Conservation (phyloP, 192 early-diverging fungal genomes). For the Cetraspora pellucida region DNA sequence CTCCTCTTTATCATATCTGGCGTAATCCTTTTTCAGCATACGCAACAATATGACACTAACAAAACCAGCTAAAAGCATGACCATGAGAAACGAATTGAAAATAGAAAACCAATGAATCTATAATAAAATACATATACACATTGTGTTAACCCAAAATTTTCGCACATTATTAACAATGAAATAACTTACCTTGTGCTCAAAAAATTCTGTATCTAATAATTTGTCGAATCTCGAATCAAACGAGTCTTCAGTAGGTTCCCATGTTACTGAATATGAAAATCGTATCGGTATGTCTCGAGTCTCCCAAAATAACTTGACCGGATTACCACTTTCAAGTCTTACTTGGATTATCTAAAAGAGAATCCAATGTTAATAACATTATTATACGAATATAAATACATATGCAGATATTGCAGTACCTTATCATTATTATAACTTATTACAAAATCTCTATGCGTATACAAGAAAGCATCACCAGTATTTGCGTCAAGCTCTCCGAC, state of each 20-base stretch:
- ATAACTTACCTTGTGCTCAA: slow-evolving; percentile 71
- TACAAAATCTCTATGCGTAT: slow-evolving; percentile 63
- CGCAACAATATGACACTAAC: slow-evolving; percentile 76
- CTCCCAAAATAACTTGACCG: slow-evolving; percentile 38
- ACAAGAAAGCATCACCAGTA: slow-evolving; percentile 46
- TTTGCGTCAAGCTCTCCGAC: slow-evolving; percentile 51
- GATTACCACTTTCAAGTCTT: slow-evolving; percentile 43
- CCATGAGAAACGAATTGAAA: slow-evolving; percentile 82
- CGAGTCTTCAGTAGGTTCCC: slow-evolving; percentile 50
- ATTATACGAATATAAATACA: not conserved
- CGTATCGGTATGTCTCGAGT: slow-evolving; percentile 42
- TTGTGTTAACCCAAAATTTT: not conserved
- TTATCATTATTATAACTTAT: slow-evolving; percentile 65
- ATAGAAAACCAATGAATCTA: slow-evolving; percentile 87
- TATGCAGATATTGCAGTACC: slow-evolving; percentile 32
- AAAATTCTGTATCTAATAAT: slow-evolving; percentile 73
- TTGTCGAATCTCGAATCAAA: slow-evolving; percentile 68
- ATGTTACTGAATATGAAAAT: slow-evolving; percentile 78
- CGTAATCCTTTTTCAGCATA: slow-evolving; percentile 72
- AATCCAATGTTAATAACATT: not conserved
- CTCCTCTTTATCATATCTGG: slow-evolving; percentile 75
- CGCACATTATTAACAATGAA: not conserved
- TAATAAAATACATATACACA: not conserved
- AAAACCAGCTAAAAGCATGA: slow-evolving; percentile 72
- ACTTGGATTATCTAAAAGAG: slow-evolving; percentile 56